phyloP scores from a whole-genome alignment of 352 stramenopile genomes.

The Phytophthora tubulina region DNA sequence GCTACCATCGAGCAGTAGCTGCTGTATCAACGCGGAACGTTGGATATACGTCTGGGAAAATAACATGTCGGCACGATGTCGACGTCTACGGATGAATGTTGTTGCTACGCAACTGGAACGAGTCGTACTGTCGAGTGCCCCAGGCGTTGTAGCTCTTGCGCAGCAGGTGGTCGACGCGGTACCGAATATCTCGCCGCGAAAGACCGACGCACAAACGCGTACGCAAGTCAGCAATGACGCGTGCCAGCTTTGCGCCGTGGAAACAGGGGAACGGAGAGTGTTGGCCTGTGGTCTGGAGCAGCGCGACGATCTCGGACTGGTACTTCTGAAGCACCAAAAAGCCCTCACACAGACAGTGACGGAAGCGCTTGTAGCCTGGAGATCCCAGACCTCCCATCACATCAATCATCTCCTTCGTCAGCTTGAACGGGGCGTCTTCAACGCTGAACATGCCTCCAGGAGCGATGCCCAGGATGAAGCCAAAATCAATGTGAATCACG shows the following conservation, averaged over 20 bases:
- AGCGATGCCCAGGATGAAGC: slow-evolving; percentile 98
- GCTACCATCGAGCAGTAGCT: slow-evolving; percentile 22
- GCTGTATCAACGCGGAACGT: slow-evolving; percentile 28
- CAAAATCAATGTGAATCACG: slow-evolving; percentile 99
- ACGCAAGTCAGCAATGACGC: slow-evolving; percentile 73
- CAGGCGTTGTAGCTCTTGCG: slow-evolving; percentile 91
- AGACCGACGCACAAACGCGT: slow-evolving; percentile 76
- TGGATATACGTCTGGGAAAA: slow-evolving; percentile 20
- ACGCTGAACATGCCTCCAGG: slow-evolving; percentile 97
- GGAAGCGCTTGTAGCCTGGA: slow-evolving; percentile 91
- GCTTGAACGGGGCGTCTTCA: slow-evolving; percentile 99
- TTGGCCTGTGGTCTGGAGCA: slow-evolving; percentile 96
- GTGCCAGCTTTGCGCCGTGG: slow-evolving; percentile 60
- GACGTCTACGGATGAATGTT: slow-evolving; percentile 82
- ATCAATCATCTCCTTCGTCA: slow-evolving; percentile 98
- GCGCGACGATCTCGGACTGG: slow-evolving; percentile 91
- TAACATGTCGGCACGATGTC: slow-evolving; percentile 14
- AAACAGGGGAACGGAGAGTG: slow-evolving; percentile 97
- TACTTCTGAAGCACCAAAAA: slow-evolving; percentile 96
- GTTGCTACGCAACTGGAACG: slow-evolving; percentile 91
- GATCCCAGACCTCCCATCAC: slow-evolving; percentile 94
- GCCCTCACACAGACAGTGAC: slow-evolving; percentile 92
- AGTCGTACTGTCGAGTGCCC: slow-evolving; percentile 91
- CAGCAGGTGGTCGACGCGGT: slow-evolving; percentile 84
- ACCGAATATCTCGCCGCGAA: slow-evolving; percentile 68